Base-by-base conservation (phyloP, 2,329 filamentous ascomycete species). In the Colletotrichum spaethianum region DNA sequence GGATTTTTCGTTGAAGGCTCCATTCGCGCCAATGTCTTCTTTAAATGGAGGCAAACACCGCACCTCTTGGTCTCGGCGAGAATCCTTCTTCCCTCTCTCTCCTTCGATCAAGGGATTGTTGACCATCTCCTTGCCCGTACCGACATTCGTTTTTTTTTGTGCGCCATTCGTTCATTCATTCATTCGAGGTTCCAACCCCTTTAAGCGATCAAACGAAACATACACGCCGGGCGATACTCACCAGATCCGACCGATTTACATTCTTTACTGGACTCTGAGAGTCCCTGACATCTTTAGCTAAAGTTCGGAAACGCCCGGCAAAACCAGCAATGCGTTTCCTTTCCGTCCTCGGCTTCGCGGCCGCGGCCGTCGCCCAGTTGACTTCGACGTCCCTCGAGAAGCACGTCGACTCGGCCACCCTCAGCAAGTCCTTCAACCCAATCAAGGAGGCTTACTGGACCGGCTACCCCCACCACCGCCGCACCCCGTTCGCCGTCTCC, bases 381-480 rank as follows among this genome's bases (percentile, higher is more conserved):
- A 76, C 73, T 23, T 50, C 74, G 44, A 75, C 73, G 40, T 78
- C 78, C 23, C 73, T 81, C 53, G 72, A 76, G 63, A 79, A 76
- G 67, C 78, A 80, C 56, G 80, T 81, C 68, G 79, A 88, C 72
- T 82, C 83, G 60, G 77, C 90, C 61, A 80, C 83, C 38, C 83
- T 91, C n/a, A 81, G 83, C 36, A 80, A 81, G 73, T 80, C 82
- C 42, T 91, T 91, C 80, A 86, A 89, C 76, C 88, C 89, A 7
- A 82, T 91, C 74, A 88, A 89, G 78, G 84, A 84, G 23, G 85
- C 88, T 11, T 91, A 91, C 84, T 91, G 89, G 89, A 91, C 89
- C 18, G 85, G 84, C 26, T 85, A 87, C 56, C 88, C 88, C 55
- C 90, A 91, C 75, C 89, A 91, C 78, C 87, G 89, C 56, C 86